A percentile compares a stretch with the other conserved stretches of the same genome.
These are phyloP conservation scores for Aspergillus unguis DNA, from an alignment of 2,329 filamentous ascomycete genomes.

Conservation along the genomic window DNA sequence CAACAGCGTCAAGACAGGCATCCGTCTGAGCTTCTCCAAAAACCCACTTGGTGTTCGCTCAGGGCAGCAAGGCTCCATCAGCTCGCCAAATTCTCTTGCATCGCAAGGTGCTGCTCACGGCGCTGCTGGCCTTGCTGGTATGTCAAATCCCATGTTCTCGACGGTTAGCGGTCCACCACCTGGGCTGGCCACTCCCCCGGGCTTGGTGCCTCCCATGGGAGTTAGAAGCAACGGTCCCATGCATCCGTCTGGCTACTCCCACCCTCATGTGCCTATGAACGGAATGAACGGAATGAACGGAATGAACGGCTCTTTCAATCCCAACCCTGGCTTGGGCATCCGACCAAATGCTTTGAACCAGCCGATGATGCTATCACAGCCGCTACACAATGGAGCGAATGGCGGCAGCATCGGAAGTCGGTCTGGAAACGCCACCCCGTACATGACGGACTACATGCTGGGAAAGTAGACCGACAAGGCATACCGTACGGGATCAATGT, in stretches of 20 bases:
- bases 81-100: slow-evolving; percentile 49
- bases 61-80: slow-evolving; percentile 59
- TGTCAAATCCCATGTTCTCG: slow-evolving; percentile 62
- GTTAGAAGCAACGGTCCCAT: slow-evolving; percentile 32
- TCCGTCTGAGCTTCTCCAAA: slow-evolving; percentile 94
- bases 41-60: slow-evolving; percentile 91
- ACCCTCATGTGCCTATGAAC: slow-evolving; percentile 27
- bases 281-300: slow-evolving; percentile 2
- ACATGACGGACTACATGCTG: slow-evolving; percentile 48
- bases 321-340: slow-evolving; percentile 39
- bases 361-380: slow-evolving; percentile 28
- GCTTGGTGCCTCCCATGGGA: slow-evolving; percentile 50
- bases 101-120: slow-evolving; percentile 54
- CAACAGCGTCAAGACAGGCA: slow-evolving; percentile 91
- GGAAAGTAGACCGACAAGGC: slow-evolving; percentile 38
- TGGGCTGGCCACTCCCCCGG: slow-evolving; percentile 72
- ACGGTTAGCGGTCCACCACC: slow-evolving; percentile 75
- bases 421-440: slow-evolving; percentile 35
- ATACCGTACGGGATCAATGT: slow-evolving; percentile 34
- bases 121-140: slow-evolving; percentile 53
- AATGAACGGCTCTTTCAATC: slow-evolving; percentile 29
- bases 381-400: slow-evolving; percentile 26
- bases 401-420: slow-evolving; percentile 29
- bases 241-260: slow-evolving; percentile 29
- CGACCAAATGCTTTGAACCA: slow-evolving; percentile 33